Conservation (phyloP, 2,329 filamentous ascomycete species). For the Penicillium digitatum region DNA sequence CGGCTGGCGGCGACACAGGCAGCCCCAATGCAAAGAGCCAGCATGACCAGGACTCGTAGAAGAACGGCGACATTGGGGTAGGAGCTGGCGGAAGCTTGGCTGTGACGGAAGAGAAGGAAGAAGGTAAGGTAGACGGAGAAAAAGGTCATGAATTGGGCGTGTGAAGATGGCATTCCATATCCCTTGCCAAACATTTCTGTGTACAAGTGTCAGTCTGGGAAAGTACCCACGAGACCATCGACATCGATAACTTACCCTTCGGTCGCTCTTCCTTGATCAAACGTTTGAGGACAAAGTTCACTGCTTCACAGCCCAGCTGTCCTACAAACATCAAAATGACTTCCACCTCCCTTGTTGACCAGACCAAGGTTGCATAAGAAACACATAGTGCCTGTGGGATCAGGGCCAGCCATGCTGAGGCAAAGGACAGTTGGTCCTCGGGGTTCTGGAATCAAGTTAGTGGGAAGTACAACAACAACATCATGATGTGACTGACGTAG, state of each 20-base stretch:
- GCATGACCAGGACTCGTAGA: conserved; percentile 58
- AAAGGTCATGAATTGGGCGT: conserved; percentile 91
- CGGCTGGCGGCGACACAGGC: conserved; percentile 72
- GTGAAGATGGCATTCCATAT: conserved; percentile 95
- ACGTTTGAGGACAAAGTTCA: conserved; percentile 87
- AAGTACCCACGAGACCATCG: background rate
- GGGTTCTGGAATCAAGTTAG: conserved; percentile 62
- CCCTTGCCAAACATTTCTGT: conserved; percentile 76
- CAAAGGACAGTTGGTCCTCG: conserved; percentile 73
- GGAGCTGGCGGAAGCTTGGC: conserved; percentile 49
- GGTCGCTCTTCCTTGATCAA: conserved; percentile 90
- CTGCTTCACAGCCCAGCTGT: conserved; percentile 82
- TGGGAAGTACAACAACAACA: background rate
- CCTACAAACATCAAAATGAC: conserved; percentile 85
- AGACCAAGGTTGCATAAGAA: conserved; percentile 83
- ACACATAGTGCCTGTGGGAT: conserved; percentile 88
- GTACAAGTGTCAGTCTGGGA: conserved; percentile 1
- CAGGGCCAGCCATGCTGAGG: conserved; percentile 91
- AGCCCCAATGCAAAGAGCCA: conserved; percentile 59
- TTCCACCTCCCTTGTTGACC: conserved; percentile 86
- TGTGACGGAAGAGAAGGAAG: conserved; percentile 79
- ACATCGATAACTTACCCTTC: conserved; percentile 53
- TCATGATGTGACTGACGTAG: conserved; percentile 62
- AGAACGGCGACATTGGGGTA: conserved; percentile 40
- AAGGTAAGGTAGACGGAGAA: conserved; percentile 80